These are phyloP conservation scores for Vickermania ingenoplastis DNA, from an alignment of 208 protist species.

Conservation along the genomic window DNA sequence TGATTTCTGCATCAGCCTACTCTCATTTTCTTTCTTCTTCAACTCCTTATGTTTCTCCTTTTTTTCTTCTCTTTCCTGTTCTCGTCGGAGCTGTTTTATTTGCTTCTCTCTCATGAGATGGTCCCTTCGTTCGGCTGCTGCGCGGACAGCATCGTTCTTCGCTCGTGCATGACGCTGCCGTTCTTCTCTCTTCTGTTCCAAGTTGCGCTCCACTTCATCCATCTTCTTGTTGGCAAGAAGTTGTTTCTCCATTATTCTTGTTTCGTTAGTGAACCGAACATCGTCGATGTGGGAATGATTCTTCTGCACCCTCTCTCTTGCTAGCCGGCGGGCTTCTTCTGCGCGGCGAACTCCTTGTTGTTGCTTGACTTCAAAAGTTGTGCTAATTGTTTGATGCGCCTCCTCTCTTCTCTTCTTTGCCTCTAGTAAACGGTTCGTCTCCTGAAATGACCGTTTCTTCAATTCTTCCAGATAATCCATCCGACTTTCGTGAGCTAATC, in stretches of 20 bases:
- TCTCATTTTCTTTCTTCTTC: conserved; percentile 22
- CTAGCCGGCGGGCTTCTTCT: conserved; percentile 62
- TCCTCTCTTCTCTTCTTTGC: conserved; percentile 58
- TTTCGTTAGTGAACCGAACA: conserved; percentile 62
- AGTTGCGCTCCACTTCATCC: conserved; percentile 67
- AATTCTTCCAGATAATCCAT: conserved; percentile 58
- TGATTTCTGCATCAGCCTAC: conserved; percentile 17
- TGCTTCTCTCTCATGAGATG: conserved; percentile 64
- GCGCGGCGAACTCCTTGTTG: conserved; percentile 52
- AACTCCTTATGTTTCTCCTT: conserved; percentile 21
- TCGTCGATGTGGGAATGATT: conserved; percentile 66
- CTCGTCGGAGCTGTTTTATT: conserved; percentile 54
- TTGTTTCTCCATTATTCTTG: conserved; percentile 58
- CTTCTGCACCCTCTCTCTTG: conserved; percentile 42
- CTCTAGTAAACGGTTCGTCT: conserved; percentile 28
- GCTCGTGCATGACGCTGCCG: conserved; percentile 44
- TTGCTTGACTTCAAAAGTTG: conserved; percentile 48
- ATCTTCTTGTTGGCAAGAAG: conserved; percentile 67
- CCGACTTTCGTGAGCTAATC: conserved; percentile 72
- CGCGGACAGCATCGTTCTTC: conserved; percentile 59
- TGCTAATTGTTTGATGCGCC: conserved; percentile 41
- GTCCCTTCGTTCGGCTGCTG: conserved; percentile 56
- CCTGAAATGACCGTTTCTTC: conserved; percentile 48
- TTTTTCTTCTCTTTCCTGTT: conserved; percentile 41
- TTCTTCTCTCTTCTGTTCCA: conserved; percentile 64